Percentiles rank a stretch among this genome's conserved stretches.
phyloP scores from a whole-genome alignment of 805 yeast species.

The Hanseniaspora thailandica region DNA sequence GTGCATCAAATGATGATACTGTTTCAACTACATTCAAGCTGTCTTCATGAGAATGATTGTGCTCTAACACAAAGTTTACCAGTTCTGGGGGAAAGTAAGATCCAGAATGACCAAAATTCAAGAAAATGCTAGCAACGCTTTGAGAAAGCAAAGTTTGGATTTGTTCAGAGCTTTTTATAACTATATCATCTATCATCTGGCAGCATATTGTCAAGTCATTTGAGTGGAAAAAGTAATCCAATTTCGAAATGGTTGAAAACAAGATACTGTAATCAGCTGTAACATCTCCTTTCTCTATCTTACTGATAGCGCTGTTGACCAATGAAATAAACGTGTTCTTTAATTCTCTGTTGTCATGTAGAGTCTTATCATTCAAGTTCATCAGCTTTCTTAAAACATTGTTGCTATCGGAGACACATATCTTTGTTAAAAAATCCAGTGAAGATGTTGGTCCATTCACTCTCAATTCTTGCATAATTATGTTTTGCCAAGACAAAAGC shows the following conservation, averaged over 20 bases:
- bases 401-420: constrained; percentile 17
- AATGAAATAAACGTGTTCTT: constrained; percentile 25
- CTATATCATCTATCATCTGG: not conserved
- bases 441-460: constrained; percentile 24
- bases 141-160: not conserved
- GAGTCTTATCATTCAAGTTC: constrained; percentile 16
- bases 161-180: not conserved
- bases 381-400: constrained; percentile 19
- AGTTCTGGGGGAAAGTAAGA: constrained; percentile 1
- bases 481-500: constrained; percentile 27
- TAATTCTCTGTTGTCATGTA: constrained; percentile 21
- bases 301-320: constrained; percentile 24
- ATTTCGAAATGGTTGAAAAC: not conserved
- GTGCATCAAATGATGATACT: constrained; percentile 39
- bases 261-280: not conserved
- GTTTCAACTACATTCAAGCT: not conserved
- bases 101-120: not conserved
- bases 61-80: not conserved
- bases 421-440: constrained; percentile 19
- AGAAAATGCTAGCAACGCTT: not conserved
- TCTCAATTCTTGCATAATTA: constrained; percentile 24
- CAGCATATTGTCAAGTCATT: not conserved
- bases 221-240: not conserved
- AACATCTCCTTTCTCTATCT: constrained; percentile 10
- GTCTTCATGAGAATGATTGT: not conserved